These are phyloP conservation scores for Mycena maculata DNA, from an alignment of 768 basidiomycete species.

Conservation along the genomic window DNA sequence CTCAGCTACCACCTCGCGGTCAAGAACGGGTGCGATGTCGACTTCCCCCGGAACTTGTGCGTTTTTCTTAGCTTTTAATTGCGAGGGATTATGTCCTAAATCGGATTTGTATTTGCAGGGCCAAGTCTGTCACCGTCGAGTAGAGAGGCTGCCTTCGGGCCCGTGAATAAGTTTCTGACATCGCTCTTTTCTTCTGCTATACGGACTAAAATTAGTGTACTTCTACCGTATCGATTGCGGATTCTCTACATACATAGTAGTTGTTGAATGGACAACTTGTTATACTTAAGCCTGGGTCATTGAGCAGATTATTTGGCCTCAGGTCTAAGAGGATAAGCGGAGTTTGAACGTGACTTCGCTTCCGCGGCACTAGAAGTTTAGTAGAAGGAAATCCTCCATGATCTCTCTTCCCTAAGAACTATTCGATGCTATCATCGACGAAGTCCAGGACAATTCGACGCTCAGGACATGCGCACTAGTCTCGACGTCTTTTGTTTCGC, in stretches of 20 bases:
- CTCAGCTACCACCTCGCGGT: conserved; percentile 97
- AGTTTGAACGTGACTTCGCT: no score
- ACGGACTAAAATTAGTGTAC: conserved; percentile 42
- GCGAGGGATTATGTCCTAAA: conserved; percentile 17
- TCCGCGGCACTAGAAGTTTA: no score
- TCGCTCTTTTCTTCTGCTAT: conserved; percentile 15
- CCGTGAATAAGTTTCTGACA: conserved; percentile 4
- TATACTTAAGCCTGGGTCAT: no score
- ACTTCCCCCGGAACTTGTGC: conserved; percentile 94
- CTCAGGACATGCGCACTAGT: conserved; percentile 25
- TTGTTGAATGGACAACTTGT: conserved; percentile 5
- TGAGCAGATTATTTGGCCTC: no score
- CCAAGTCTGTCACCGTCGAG: conserved; percentile 83
- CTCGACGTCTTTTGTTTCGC: conserved; percentile 9
- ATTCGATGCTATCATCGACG: conserved; percentile 19
- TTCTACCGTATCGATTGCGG: conserved; percentile 39
- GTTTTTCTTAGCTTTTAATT: conserved; percentile 9
- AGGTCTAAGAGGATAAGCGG: no score
- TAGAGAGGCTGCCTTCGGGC: conserved; percentile 46
- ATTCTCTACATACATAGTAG: conserved; percentile 6
- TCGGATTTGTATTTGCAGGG: conserved; percentile 52
- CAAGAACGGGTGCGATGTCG: conserved; percentile 96
- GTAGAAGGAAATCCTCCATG: not conserved
- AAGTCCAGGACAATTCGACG: conserved; percentile 10
- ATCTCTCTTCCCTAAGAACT: conserved; percentile 17